These are phyloP conservation scores for Xylariales sp. DNA, from an alignment of 2,329 filamentous ascomycete species.

Conservation along the genomic window DNA sequence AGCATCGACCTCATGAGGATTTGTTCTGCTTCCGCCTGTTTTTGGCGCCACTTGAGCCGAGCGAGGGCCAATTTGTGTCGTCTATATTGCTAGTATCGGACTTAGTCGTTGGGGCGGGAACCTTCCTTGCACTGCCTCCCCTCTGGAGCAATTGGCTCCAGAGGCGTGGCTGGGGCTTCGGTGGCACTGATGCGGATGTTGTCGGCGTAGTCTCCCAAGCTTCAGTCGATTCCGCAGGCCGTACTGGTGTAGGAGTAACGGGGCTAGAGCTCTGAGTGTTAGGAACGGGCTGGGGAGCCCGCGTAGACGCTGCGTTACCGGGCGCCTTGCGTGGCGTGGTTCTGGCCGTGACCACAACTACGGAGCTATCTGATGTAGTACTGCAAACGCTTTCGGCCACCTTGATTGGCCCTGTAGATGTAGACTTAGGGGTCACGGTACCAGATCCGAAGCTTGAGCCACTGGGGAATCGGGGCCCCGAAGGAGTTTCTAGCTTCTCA, in stretches of 20 bases:
- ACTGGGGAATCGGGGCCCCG: neutral
- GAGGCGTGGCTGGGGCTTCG: neutral
- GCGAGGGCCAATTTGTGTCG: conserved; percentile 17
- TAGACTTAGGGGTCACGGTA: too few species aligned
- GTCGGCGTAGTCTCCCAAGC: neutral
- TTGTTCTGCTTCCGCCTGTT: conserved; percentile 14
- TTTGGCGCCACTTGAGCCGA: neutral
- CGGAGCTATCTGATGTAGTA: neutral
- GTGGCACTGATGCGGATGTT: neutral
- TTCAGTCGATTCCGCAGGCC: neutral
- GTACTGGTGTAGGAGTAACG: neutral
- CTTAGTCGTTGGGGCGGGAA: neutral
- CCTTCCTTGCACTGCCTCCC: neutral
- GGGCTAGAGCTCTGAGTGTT: neutral
- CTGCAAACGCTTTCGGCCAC: too few species aligned
- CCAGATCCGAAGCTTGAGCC: neutral
- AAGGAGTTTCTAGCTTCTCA: neutral
- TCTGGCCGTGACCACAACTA: neutral
- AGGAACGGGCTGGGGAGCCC: neutral
- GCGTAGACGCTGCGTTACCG: neutral
- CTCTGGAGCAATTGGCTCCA: conserved; percentile 26
- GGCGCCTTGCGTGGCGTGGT: neutral
- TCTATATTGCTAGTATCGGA: conserved; percentile 14
- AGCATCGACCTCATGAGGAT: neutral
- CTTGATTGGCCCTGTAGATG: too few species aligned